Conservation (phyloP, 164 flowering plant species). For the Berberis thunbergii region DNA sequence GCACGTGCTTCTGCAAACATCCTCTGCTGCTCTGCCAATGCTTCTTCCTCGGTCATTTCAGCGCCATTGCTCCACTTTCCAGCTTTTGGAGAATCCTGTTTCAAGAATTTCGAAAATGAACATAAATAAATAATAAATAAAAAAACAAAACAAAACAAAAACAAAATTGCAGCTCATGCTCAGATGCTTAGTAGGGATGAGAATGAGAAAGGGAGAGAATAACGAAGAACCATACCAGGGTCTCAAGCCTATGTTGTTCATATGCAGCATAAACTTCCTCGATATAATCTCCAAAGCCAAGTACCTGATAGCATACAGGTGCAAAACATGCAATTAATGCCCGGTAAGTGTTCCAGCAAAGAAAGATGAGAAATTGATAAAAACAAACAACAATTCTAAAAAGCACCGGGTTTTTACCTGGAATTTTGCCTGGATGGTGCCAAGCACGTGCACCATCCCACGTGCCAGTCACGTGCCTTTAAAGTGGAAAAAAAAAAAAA, state of each 20-base stretch:
- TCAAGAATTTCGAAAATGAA: slow-evolving; percentile 2
- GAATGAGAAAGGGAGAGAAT: neutral
- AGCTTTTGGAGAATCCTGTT: slow-evolving; percentile 63
- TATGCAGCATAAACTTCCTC: slow-evolving; percentile 96
- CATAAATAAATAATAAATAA: no score
- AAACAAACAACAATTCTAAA: no score
- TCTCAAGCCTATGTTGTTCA: slow-evolving; percentile 90
- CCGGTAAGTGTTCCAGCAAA: no score
- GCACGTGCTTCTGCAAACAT: slow-evolving; percentile 99
- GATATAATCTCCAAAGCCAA: slow-evolving; percentile 92
- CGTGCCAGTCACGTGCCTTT: no score
- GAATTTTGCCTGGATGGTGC: no score
- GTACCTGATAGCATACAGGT: slow-evolving; percentile 44
- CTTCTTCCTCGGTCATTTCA: slow-evolving; percentile 97
- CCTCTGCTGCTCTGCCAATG: slow-evolving; percentile 91
- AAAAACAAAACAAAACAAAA: neutral
- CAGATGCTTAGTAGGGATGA: neutral
- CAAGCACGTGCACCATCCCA: no score
- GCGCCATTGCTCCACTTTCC: slow-evolving; percentile 64
- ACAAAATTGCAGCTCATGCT: neutral
- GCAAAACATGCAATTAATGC: no score
- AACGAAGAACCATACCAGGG: slow-evolving; percentile 42
- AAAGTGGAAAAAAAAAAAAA: no score
- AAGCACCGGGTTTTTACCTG: no score
- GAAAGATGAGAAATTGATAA: no score